Conservation (phyloP, 495 filamentous ascomycete species). For the Staphylotrichum tortipilum region DNA sequence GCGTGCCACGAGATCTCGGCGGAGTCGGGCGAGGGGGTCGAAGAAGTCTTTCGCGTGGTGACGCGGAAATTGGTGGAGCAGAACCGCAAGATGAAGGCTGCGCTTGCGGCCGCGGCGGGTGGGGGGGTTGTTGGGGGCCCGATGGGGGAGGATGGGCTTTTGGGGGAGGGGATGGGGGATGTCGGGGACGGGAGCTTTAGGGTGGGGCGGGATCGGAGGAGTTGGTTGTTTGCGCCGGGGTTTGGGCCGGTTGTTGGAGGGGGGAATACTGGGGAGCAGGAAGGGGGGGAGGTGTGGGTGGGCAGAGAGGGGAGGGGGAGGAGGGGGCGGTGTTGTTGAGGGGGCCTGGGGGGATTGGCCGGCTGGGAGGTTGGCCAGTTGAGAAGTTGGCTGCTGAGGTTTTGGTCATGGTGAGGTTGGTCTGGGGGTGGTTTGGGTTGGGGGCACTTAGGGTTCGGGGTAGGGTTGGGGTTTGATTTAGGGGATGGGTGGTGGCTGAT, state of each 20-base stretch:
- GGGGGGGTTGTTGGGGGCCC: neutral
- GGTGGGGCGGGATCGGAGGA: constrained; percentile 52
- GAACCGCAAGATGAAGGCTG: constrained; percentile 59
- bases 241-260: constrained; percentile 39
- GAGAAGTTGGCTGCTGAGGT: neutral
- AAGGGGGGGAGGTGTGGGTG: constrained; percentile 25
- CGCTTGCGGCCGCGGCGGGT: constrained; percentile 36
- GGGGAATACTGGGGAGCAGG: constrained; percentile 22
- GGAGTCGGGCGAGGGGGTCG: constrained; percentile 89
- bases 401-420: no score
- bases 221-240: constrained; percentile 49
- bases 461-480: no score
- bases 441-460: no score
- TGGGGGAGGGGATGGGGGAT: constrained; percentile 26
- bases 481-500: neutral
- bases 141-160: neutral
- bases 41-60: constrained; percentile 94
- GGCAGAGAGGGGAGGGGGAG: constrained; percentile 15
- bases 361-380: neutral
- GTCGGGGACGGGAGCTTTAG: constrained; percentile 49
- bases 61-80: constrained; percentile 92
- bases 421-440: no score
- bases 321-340: constrained; percentile 13
- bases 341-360: neutral
- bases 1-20: constrained; percentile 95